These are phyloP conservation scores for Thalassiosira livingstoniorum DNA, from an alignment of 352 stramenopile species.

Conservation along the genomic window DNA sequence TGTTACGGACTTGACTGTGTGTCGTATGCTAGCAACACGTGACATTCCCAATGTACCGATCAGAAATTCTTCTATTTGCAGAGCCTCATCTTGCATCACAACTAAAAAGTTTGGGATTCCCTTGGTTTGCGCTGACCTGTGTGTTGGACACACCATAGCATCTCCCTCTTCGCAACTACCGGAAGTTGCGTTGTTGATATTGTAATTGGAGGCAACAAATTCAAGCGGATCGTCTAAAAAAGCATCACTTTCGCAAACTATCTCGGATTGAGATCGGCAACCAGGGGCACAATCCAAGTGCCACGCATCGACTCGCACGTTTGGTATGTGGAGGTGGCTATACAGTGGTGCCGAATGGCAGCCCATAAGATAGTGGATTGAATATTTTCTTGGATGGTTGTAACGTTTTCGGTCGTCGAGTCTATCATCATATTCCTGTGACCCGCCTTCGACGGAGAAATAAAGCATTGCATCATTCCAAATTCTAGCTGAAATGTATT, in stretches of 20 bases:
- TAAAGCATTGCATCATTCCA: slow-evolving; percentile 17
- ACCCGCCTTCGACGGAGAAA: too few relatives aligned
- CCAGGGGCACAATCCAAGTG: slow-evolving; percentile 81
- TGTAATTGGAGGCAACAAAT: slow-evolving; percentile 68
- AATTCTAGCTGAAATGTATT: slow-evolving; percentile 56
- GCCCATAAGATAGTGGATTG: slow-evolving; percentile 80
- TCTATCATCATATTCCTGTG: too few relatives aligned
- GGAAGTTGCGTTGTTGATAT: slow-evolving; percentile 13
- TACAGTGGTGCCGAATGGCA: slow-evolving; percentile 84
- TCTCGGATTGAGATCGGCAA: slow-evolving; percentile 62
- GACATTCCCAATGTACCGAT: slow-evolving; percentile 34
- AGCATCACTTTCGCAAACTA: slow-evolving; percentile 76
- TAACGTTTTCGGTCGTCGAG: too few relatives aligned
- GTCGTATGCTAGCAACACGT: slow-evolving; percentile 44
- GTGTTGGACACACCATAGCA: too few relatives aligned
- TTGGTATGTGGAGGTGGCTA: slow-evolving; percentile 74
- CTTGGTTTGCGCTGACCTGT: slow-evolving; percentile 5
- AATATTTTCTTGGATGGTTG: slow-evolving; percentile 27
- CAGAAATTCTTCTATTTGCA: slow-evolving; percentile 30
- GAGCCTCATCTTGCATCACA: slow-evolving; percentile 55
- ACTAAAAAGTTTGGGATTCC: slow-evolving; percentile 41
- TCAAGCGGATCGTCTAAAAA: slow-evolving; percentile 71
- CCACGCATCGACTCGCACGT: slow-evolving; percentile 58
- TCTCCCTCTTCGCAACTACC: too few relatives aligned
- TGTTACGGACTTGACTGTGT: slow-evolving; percentile 53